Conservation (phyloP, 2,329 filamentous ascomycete species). For the Phyllosticta ampelicida region DNA sequence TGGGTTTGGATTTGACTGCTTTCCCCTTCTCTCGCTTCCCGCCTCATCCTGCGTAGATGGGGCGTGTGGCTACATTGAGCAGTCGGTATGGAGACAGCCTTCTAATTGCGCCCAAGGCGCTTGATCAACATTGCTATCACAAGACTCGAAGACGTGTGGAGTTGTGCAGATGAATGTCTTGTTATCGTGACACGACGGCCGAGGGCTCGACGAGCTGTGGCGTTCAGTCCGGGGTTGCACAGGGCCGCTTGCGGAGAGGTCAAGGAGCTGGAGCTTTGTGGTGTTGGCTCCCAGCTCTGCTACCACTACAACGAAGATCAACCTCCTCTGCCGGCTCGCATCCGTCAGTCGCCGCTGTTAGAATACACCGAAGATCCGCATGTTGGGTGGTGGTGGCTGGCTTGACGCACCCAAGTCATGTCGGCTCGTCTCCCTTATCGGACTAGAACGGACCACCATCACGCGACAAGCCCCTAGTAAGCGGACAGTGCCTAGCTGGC, state of each 20-base stretch:
- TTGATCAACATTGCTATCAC: not conserved
- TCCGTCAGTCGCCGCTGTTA: not conserved
- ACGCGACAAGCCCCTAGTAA: not conserved
- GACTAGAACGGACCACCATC: not conserved
- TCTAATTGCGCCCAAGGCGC: not conserved
- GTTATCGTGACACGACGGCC: not conserved
- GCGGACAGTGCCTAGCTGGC: not conserved
- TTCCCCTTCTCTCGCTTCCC: not conserved
- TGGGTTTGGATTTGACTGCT: slow-evolving; percentile 7
- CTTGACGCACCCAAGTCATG: not conserved
- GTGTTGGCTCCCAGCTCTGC: not conserved
- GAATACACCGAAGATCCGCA: not conserved
- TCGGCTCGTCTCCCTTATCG: not conserved
- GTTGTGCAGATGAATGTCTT: not conserved
- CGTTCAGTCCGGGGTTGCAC: not conserved
- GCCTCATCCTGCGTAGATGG: slow-evolving; percentile 4
- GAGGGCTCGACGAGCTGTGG: not conserved
- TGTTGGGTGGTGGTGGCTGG: not conserved
- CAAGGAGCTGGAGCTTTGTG: not conserved
- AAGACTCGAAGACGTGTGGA: not conserved
- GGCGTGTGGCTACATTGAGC: not conserved
- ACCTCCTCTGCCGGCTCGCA: not conserved
- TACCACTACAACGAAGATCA: not conserved
- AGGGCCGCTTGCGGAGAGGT: not conserved
- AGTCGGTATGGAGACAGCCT: not conserved